phyloP scores from a whole-genome alignment of 345 rosid species.

The Eutrema yunnanense region DNA sequence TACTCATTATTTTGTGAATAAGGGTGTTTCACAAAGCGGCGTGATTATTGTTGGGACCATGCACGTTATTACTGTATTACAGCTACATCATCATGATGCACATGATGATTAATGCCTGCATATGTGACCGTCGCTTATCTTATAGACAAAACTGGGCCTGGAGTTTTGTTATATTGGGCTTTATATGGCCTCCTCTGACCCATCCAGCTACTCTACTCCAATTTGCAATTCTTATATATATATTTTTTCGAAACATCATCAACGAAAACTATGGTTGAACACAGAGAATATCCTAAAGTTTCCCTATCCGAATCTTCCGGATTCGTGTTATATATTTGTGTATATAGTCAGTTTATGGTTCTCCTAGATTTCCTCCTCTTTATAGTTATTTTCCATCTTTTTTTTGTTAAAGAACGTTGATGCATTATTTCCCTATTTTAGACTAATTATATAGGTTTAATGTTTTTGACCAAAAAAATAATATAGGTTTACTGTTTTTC shows the following conservation, averaged over 20 bases:
- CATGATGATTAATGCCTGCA: conserved; percentile 3
- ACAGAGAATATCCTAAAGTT: no score
- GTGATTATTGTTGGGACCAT: conserved; percentile 15
- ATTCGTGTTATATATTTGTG: neutral
- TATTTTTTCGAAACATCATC: neutral
- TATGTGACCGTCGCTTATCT: neutral
- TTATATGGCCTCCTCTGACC: neutral
- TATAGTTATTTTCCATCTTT: no score
- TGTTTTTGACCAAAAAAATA: no score
- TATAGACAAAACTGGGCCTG: neutral
- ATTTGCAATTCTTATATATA: neutral
- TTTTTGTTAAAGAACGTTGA: no score
- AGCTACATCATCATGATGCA: conserved; percentile 16
- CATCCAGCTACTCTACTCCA: neutral
- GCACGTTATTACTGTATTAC: conserved; percentile 13
- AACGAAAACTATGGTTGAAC: neutral
- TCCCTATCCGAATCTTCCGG: neutral
- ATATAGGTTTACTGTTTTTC: no score
- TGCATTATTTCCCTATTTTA: no score
- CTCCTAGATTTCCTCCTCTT: no score
- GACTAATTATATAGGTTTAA: no score
- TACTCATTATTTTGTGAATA: conserved; percentile 14
- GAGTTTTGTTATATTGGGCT: neutral
- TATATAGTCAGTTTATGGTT: no score
- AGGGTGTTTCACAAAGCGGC: conserved; percentile 15